Evolutionary conservation across 495 filamentous ascomycete species (phyloP), one percentile per base, ranked within the genome.

Genomic region (Alectoria sarmentosa): DNA sequence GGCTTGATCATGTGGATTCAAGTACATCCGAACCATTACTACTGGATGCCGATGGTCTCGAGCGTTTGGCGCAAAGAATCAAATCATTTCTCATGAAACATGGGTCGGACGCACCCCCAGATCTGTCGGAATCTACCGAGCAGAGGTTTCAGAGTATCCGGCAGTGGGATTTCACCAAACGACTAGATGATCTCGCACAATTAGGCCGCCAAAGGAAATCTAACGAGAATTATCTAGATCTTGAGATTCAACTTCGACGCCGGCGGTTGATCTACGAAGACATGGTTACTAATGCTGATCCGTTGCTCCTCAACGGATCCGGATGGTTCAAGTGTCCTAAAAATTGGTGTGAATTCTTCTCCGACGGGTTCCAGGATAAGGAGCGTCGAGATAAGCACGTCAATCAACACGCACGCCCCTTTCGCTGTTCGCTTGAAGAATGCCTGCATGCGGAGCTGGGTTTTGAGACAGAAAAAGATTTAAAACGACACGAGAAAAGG

Each of bases 1-100:
- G 60, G 60, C 13, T 49, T 54, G 60, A 62, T 17, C 60, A 62
- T 55, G 4, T 62, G 38, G 30, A n/a, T 1, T 48, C 39, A 9
- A 26, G 46, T 49, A 49, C 46, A 11, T 10, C 46, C 23, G 4
- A 49, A 5, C 8, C 8, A 28, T 11, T 49, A 8, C 23, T 23
- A 49, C 6, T 26, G n/a, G 46, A 49, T 9, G 9, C n/a, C 8
- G 2, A 2, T 26, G 1, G n/a, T 49, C 10, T 9, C n/a, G n/a
- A 49, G 23, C 46, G 8, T 28, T 13, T 49, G 3, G 46, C n/a
- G 9, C n/a, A 28, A 26, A 26, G 8, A 28, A 3, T 49, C 23
- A 23, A 49, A 11, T 2, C 6, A 28, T 49, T 49, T 21, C 10
- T 49, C 3, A 3, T 10, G 3, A 49, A 28, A 49, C 46, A 28